Percentiles rank a stretch among this genome's conserved stretches.
phyloP scores from a whole-genome alignment of 2,329 filamentous ascomycete species.

The Hirsutella rhossiliensis region DNA sequence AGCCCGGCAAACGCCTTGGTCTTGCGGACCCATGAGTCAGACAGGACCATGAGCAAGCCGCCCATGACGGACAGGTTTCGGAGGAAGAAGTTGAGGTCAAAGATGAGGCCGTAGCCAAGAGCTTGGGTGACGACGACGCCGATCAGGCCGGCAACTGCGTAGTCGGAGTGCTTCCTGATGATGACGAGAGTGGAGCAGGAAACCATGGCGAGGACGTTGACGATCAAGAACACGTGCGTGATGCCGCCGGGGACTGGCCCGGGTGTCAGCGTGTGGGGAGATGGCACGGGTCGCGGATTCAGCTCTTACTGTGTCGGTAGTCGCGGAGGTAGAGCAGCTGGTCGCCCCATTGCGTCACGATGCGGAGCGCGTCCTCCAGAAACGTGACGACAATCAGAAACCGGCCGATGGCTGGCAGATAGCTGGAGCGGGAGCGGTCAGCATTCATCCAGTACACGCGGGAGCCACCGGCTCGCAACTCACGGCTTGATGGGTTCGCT shows the following conservation, averaged over 20 bases:
- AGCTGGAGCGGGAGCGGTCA: conserved; percentile 39
- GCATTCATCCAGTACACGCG: not conserved
- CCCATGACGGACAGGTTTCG: conserved; percentile 97
- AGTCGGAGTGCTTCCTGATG: conserved; percentile 82
- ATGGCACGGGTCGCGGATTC: not conserved
- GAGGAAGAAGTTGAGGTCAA: conserved; percentile 99
- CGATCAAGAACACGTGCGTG: conserved; percentile 84
- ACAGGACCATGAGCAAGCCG: conserved; percentile 93
- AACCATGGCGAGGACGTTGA: conserved; percentile 83
- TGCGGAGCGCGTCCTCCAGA: conserved; percentile 89
- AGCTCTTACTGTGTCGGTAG: conserved; percentile 74
- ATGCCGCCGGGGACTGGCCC: conserved; percentile 67
- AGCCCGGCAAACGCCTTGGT: conserved; percentile 91
- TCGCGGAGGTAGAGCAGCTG: conserved; percentile 88
- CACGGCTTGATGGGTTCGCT: conserved; percentile 92
- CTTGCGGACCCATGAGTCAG: conserved; percentile 96
- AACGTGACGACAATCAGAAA: conserved; percentile 98
- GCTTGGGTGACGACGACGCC: conserved; percentile 87
- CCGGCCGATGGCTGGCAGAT: conserved; percentile 87
- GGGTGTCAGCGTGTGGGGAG: not conserved
- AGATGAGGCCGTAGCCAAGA: conserved; percentile 92
- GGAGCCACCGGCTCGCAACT: conserved; percentile 10
- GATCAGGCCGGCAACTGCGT: conserved; percentile 82
- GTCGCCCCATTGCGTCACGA: conserved; percentile 94
- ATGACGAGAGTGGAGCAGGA: conserved; percentile 79